Percentiles rank a stretch among this genome's conserved stretches.
phyloP scores from a whole-genome alignment of 495 filamentous ascomycete genomes.

The Xylaria scruposa region DNA sequence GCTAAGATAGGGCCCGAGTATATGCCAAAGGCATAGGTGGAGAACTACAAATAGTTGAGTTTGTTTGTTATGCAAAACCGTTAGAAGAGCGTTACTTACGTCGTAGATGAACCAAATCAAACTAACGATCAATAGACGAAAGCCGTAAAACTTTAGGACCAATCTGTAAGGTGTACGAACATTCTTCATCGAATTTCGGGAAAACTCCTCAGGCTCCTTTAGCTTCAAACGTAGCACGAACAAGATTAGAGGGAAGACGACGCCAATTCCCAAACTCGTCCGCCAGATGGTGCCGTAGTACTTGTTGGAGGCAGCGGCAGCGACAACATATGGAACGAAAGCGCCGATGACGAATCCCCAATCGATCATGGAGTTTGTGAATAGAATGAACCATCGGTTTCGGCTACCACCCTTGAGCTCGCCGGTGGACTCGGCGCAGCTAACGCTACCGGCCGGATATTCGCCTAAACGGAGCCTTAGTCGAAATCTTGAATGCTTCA shows the following conservation, averaged over 20 bases:
- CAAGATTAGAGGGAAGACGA: constrained; percentile 77
- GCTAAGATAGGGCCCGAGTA: constrained; percentile 74
- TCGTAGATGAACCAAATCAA: constrained; percentile 95
- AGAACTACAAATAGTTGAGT: constrained; percentile 57
- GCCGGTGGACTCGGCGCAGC: constrained; percentile 81
- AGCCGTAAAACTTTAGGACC: constrained; percentile 64
- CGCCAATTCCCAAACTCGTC: constrained; percentile 76
- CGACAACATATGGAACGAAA: constrained; percentile 73
- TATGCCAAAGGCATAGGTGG: constrained; percentile 78
- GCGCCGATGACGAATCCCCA: constrained; percentile 78
- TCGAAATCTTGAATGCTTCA: constrained; percentile 68
- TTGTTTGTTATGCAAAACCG: not conserved
- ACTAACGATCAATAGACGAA: constrained; percentile 69
- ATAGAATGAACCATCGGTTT: constrained; percentile 91
- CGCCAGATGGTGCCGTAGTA: constrained; percentile 79
- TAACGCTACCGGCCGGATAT: constrained; percentile 88
- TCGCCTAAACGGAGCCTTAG: constrained; percentile 71
- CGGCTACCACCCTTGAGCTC: constrained; percentile 80
- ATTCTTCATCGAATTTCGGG: constrained; percentile 57
- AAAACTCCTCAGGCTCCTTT: constrained; percentile 84
- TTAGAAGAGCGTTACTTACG: constrained; percentile 40
- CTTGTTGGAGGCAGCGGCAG: constrained; percentile 70
- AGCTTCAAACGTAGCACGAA: constrained; percentile 78
- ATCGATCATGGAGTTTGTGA: constrained; percentile 91
- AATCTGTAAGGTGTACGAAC: constrained; percentile 63